Evolutionary conservation across 208 protist genomes (phyloP), one percentile per base, ranked within the genome.

Genomic region (Borovskyia barvae): DNA sequence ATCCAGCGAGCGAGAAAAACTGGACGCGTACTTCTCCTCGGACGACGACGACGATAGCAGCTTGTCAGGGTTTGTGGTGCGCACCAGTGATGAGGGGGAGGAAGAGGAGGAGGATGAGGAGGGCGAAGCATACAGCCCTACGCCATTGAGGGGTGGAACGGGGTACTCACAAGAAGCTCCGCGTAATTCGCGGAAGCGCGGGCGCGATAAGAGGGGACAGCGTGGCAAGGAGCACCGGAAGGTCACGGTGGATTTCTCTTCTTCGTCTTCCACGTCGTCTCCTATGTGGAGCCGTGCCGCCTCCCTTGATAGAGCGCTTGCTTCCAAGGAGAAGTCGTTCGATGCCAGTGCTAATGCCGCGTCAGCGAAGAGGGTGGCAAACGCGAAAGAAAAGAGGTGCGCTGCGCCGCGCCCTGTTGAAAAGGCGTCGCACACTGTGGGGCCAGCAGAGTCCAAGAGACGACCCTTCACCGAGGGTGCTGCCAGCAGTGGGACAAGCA

Each of bases 51-150:
- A 53, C 17, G 72, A 67, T 8, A 82, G 67, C 37, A 82, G 75
- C 47, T 53, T 84, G 29, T 84, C 75, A 8, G 74, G 82, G 8
- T 90, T 87, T 36, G 74, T 87, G 33, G 81, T 85, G 28, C 37
- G 66, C 41, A 77, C 68, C 52, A 75, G 63, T 32, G 76, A 85
- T 3, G 82, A 80, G 12, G 74, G 82, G 26, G 72, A 80, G 28
- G 66, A 66, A 1, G 64, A 72, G 15, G 75, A 66, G n/a, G 75
- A 58, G 1, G 62, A 42, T 2, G 58, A 35, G 33, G 60, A 49
- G 15, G 41, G 22, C 9, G 35, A 40, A 5, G 45, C 52, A 7
- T 20, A 33, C 35, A 17, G 33, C 9, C n/a, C n/a, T n/a, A n/a
- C n/a, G n/a, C n/a, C n/a, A n/a, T n/a, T n/a, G n/a, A n/a, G n/a